Base-by-base conservation (phyloP, 495 filamentous ascomycete species). In the Chaetomium tenue region DNA sequence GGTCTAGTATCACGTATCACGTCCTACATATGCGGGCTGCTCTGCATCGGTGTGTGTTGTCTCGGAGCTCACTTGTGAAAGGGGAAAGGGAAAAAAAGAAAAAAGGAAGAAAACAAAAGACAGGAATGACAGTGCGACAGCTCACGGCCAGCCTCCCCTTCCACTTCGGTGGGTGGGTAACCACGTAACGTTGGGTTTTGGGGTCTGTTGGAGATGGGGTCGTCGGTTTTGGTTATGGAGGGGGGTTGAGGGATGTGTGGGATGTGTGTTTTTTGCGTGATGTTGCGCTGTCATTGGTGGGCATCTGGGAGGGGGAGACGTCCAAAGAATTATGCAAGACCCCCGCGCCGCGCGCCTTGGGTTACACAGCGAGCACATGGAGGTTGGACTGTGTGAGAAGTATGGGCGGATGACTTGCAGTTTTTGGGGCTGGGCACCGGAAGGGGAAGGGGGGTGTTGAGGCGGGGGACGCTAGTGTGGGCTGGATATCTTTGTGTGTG, bases 381-480 rank as follows among this genome's bases (percentile, higher is more conserved):
- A 37, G 33, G 5, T 3, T 8, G 33, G 33, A 37, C 33, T 37
- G 33, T 20, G n/a, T 3, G 48, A 23, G n/a, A 25, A 16, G 55
- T 11, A 28, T 37, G 33, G 3, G n/a, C 39, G 55, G 55, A 44
- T 42, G 55, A 58, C 37, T 58, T 42, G 55, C 55, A 58, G 55
- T 58, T 58, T 44, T 58, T 37, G 37, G 55, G n/a, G 18, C 42
- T 57, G 18, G 55, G 20, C 8, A 15, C n/a, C 28, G 52, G 54
- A 23, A 37, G 28, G 30, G 33, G 33, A n/a, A n/a, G n/a, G n/a
- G n/a, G n/a, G n/a, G n/a, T n/a, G 16, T 13, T 23, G 54, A 15
- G 8, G n/a, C 13, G 37, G 54, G 55, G 55, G 12, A 18, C 46
- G 46, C 18, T 50, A 23, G 20, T 20, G 46, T n/a, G 3, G 20